Percentiles rank a stretch among this genome's conserved stretches.
Evolutionary conservation across 2,329 filamentous ascomycete species (phyloP).

Genomic region (Aspergillus arachidicola): DNA sequence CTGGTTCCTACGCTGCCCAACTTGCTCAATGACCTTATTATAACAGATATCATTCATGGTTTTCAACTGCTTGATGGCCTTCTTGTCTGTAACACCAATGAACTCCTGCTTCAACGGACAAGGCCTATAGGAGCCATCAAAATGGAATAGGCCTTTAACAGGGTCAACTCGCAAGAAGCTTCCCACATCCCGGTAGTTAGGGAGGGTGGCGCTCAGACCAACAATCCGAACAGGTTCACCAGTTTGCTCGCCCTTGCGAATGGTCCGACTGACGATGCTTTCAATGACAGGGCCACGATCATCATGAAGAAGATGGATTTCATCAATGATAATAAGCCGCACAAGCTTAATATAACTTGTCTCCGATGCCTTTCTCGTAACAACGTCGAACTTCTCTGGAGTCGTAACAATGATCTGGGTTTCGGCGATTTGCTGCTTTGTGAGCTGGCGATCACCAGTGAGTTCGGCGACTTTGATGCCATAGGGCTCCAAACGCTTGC

Average conservation of each 20-base stretch:
- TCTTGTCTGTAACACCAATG: slow-evolving; percentile 94
- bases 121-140: slow-evolving; percentile 89
- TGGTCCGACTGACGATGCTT: slow-evolving; percentile 93
- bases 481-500: slow-evolving; percentile 84
- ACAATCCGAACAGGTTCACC: slow-evolving; percentile 90
- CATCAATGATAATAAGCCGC: slow-evolving; percentile 91
- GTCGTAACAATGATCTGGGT: slow-evolving; percentile 98
- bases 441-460: slow-evolving; percentile 96
- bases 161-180: slow-evolving; percentile 91
- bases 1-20: slow-evolving; percentile 88
- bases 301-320: slow-evolving; percentile 96
- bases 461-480: slow-evolving; percentile 93
- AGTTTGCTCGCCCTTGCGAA: slow-evolving; percentile 89
- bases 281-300: slow-evolving; percentile 95
- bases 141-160: slow-evolving; percentile 87
- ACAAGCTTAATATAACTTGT: slow-evolving; percentile 97
- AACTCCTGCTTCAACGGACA: slow-evolving; percentile 97
- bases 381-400: slow-evolving; percentile 98
- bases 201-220: slow-evolving; percentile 90
- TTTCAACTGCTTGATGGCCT: slow-evolving; percentile 97
- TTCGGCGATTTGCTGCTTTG: slow-evolving; percentile 96
- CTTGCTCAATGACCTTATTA: slow-evolving; percentile 94
- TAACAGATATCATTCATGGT: slow-evolving; percentile 99
- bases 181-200: slow-evolving; percentile 94
- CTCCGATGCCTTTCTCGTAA: slow-evolving; percentile 96